Conservation (phyloP, 306 rosid genomes). For the Hippophae gyantsensis region DNA sequence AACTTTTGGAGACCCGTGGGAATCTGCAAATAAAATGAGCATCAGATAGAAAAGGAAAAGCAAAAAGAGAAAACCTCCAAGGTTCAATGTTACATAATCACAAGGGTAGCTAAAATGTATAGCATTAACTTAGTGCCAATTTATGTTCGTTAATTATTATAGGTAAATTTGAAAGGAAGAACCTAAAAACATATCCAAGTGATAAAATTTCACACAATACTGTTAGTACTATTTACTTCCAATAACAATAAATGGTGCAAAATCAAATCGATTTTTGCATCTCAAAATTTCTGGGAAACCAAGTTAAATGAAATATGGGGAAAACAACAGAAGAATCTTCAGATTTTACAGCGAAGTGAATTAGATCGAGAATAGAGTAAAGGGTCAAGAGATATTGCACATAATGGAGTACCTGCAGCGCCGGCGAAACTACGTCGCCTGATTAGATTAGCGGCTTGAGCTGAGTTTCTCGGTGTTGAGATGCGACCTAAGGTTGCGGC, state of each 20-base stretch:
- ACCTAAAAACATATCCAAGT: background rate
- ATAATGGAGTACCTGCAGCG: slow-evolving; percentile 49
- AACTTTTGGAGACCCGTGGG: slow-evolving; percentile 70
- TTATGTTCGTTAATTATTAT: background rate
- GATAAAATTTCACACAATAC: background rate
- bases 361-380: slow-evolving; percentile 21
- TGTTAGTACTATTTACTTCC: background rate
- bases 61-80: slow-evolving; percentile 1
- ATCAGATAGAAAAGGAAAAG: slow-evolving; percentile 1
- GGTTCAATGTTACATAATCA: background rate
- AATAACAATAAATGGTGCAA: background rate
- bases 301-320: background rate
- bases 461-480: slow-evolving; percentile 36
- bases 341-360: slow-evolving; percentile 4
- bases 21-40: slow-evolving; percentile 45
- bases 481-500: slow-evolving; percentile 47
- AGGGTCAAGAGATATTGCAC: slow-evolving; percentile 2
- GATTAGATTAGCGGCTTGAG: slow-evolving; percentile 36
- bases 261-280: background rate
- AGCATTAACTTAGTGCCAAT: background rate
- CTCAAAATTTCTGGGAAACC: background rate
- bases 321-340: background rate
- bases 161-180: background rate
- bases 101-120: background rate
- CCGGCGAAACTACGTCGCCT: slow-evolving; percentile 80